Evolutionary conservation across 2,329 filamentous ascomycete genomes (phyloP), one percentile per base, ranked within the genome.

Genomic region (Mariannaea elegans): DNA sequence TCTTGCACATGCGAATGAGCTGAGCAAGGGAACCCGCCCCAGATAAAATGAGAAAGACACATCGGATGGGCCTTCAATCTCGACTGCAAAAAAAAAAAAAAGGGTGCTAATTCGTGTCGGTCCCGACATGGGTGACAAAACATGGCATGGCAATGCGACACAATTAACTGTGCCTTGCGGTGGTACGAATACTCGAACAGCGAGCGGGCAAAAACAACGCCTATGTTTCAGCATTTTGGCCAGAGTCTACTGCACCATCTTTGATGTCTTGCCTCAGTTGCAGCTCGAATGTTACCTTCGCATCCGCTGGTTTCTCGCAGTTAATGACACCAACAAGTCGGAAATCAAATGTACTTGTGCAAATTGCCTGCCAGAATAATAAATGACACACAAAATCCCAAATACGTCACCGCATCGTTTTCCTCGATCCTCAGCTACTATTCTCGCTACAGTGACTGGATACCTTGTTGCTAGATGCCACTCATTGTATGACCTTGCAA

Each of bases 401-500:
- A 53, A 32, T 53, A 53, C 49, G 56, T 59, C 49, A 53, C 56
- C 56, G 29, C 42, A 9, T n/a, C 38, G 23, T 46, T 23, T 50
- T 36, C 42, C 23, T 7, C 41, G n/a, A 31, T 45, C 49, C 50
- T 49, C 44, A 36, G 44, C 38, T 54, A 29, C 36, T 16, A 41
- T 23, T n/a, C 5, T 44, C 19, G 10, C 46, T 24, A 21, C 24
- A n/a, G 19, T 27, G 41, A 34, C 24, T 42, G 18, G 13, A 38
- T 7, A 27, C 49, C 18, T 7, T 13, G 16, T 10, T 21, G 16
- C 4, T 14, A 19, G 21, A 36, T 41, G 46, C 32, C 39, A 36
- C 34, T 57, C 54, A 53, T 49, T 46, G 57, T 42, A 60, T 47
- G 48, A 58, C 55, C 44, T 53, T 56, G 52, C 54, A 39, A 16